Base-by-base conservation (phyloP, 306 rosid genomes). In the Dryas alaskensis region DNA sequence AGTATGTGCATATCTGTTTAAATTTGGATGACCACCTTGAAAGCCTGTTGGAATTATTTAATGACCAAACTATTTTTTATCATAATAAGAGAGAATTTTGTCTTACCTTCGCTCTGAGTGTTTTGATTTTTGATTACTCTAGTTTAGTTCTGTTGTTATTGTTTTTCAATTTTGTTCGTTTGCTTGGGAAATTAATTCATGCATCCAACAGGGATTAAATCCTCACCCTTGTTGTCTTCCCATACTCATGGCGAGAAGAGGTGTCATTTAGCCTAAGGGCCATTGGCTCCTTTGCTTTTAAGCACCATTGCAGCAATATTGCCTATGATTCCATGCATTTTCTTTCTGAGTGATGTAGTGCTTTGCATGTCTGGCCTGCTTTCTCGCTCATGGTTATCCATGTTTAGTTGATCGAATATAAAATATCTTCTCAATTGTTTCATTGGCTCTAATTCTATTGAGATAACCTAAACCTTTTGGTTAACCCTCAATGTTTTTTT, bases 381-480 rank as follows among this genome's bases (percentile, higher is more conserved):
- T 54, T 54, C 60, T 51, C 17, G 60, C 60, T 17, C 10, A 31
- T 31, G 37, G 37, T 31, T 31, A 31, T 2, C 37, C 3, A 2
- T 31, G 37, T 1, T 1, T 31, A 45, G 48, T 45, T 45, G 48
- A 45, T 45, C 8, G 48, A 8, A 45, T 45, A 45, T 8, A 0
- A 54, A 54, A 54, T 54, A 17, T 17, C 60, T 54, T n/a, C 60
- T 54, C 12, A 13, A 54, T 27, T 65, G 52, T 44, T n/a, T 44
- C 6, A n/a, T 19, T 65, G 39, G 37, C 52, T 63, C 47, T 43
- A 64, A 8, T 40, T 52, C 14, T 31, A 27, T 45, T 64, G 69
- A 43, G 61, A 74, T 46, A 80, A 57, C 51, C 47, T 0, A 9
- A 59, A 31, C 25, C 73, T 51, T 71, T 44, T 47, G 27, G 27